These are phyloP conservation scores for Globisporangium polare DNA, from an alignment of 352 stramenopile genomes.

Conservation along the genomic window DNA sequence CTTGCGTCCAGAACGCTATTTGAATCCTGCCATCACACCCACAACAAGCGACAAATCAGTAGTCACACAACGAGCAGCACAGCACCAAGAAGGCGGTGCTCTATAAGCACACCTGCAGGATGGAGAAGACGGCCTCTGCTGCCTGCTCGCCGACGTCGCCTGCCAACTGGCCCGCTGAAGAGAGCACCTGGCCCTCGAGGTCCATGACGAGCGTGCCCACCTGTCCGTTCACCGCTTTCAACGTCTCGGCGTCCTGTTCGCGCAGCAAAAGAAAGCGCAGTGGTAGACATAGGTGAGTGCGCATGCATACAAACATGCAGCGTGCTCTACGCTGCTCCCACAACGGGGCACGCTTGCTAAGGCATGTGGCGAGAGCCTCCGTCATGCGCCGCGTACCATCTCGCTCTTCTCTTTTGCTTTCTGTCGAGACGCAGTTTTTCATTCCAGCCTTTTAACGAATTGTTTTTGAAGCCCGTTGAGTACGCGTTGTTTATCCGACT, in stretches of 20 bases:
- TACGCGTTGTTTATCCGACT: too few relatives aligned
- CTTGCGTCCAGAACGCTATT: constrained; percentile 43
- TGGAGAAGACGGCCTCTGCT: constrained; percentile 58
- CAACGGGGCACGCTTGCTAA: background rate
- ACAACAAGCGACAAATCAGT: background rate
- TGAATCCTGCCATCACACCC: constrained; percentile 32
- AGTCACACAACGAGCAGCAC: background rate
- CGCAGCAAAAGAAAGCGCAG: background rate
- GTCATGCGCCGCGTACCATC: background rate
- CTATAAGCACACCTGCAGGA: constrained; percentile 38
- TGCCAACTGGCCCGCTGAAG: constrained; percentile 53
- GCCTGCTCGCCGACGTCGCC: constrained; percentile 46
- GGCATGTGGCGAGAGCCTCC: background rate
- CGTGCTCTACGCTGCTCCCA: background rate
- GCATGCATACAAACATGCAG: background rate
- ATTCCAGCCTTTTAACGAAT: too few relatives aligned
- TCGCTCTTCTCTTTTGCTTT: constrained; percentile 1
- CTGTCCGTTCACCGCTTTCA: constrained; percentile 47
- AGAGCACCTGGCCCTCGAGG: constrained; percentile 55
- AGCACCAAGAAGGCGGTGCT: background rate
- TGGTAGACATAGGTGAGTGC: background rate
- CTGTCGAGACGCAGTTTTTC: background rate
- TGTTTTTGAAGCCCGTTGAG: too few relatives aligned
- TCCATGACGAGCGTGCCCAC: constrained; percentile 61
- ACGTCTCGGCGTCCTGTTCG: constrained; percentile 43